Evolutionary conservation across 352 stramenopile genomes (phyloP), one percentile per base, ranked within the genome.

Genomic region (Phytophthora europaea): DNA sequence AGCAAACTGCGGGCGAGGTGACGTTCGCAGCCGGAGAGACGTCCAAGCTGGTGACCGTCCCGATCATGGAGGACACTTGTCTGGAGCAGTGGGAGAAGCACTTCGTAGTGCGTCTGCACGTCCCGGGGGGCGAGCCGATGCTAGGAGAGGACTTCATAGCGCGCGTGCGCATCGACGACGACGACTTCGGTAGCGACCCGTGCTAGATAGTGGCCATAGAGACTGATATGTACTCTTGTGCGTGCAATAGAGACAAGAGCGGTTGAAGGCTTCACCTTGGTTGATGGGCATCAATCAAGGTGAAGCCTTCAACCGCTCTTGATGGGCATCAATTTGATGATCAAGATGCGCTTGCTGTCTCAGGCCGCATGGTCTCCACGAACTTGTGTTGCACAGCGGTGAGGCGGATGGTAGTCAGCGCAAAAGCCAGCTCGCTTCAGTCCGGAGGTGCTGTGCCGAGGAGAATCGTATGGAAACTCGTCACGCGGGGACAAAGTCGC

Each of bases 21-120:
- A 98, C 92, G 10, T 99, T 99, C 57, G 83, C 87, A 16, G 79
- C 82, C 0, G 94, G 94, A 1, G 91, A 98, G 56, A 92, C 80
- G 7, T 89, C 90, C 54, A 92, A 92, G 31, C 85, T 96, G 54
- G 91, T 99, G 65, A 88, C 87, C 13, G 83, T 99, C 28, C 81
- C 86, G n/a, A 92, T 99, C 40, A 93, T 99, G 57, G 95, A 99
- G 67, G 96, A 99, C 78, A 81, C 83, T 26, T 99, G 97, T 77
- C 84, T 87, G 47, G 96, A 99, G 70, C 78, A 70, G 26, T 87
- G 90, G 72, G 76, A 93, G 13, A 89, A 99, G 75, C 98, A 96
- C 68, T 94, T 98, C 50, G 80, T 98, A 47, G 81, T 99, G 23
- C 96, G 92, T 0, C 79, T 99, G 22, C 91, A 98, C 57, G 87